A percentile compares a stretch with the other conserved stretches of the same genome.
phyloP scores from a whole-genome alignment of 108 stramenopile genomes.

The Thalassiosira profunda region DNA sequence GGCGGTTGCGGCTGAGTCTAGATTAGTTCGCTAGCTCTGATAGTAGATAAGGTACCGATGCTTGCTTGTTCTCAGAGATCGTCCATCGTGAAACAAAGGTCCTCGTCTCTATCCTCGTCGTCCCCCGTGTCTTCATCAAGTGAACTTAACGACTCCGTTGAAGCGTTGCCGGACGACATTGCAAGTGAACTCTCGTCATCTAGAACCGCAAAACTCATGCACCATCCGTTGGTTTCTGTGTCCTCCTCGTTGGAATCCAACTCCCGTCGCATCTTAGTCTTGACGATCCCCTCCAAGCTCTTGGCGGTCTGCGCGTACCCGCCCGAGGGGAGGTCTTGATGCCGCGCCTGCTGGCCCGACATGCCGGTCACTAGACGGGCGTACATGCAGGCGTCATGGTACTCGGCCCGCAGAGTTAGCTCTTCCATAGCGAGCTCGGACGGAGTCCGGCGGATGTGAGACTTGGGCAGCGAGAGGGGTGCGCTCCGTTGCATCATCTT shows the following conservation, averaged over 20 bases:
- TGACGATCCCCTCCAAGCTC: slow-evolving; percentile 15
- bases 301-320: slow-evolving; percentile 15
- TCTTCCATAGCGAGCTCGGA: slow-evolving; percentile 47
- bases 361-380: slow-evolving; percentile 42
- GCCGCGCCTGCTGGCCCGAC: slow-evolving; percentile 18
- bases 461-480: slow-evolving; percentile 32
- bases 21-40: no score
- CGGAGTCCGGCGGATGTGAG: slow-evolving; percentile 46
- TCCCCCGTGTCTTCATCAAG: no score
- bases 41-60: no score
- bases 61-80: no score
- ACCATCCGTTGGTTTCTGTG: neutral
- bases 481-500: neutral
- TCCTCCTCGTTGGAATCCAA: neutral
- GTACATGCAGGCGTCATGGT: slow-evolving; percentile 45
- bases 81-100: no score
- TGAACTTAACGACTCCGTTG: neutral
- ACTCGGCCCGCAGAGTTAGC: slow-evolving; percentile 33
- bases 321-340: neutral
- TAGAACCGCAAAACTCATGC: no score
- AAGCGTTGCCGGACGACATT: neutral
- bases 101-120: no score
- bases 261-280: slow-evolving; percentile 13
- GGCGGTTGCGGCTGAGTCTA: no score
- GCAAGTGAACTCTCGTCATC: neutral